phyloP scores from a whole-genome alignment of 2,329 filamentous ascomycete species.

The Cladosporium sp. region DNA sequence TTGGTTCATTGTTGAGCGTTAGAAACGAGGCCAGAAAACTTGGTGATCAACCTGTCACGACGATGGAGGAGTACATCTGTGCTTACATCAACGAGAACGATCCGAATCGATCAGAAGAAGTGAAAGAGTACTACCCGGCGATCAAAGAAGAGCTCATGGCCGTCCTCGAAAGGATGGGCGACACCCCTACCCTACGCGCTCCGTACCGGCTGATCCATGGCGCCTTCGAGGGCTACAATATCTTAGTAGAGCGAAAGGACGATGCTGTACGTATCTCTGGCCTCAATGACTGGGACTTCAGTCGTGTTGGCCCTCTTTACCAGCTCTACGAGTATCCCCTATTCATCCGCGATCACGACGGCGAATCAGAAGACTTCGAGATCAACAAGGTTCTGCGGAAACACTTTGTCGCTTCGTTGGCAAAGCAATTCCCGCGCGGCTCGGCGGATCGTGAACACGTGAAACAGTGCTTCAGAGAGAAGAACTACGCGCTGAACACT shows the following conservation, averaged over 20 bases:
- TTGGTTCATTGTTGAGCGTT: constrained; percentile 18
- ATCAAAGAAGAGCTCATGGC: neutral
- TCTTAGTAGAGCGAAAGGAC: constrained; percentile 7
- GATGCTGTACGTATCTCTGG: constrained; percentile 5
- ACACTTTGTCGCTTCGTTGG: constrained; percentile 19
- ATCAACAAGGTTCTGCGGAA: constrained; percentile 25
- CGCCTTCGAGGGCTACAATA: constrained; percentile 22
- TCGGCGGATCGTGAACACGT: constrained; percentile 18
- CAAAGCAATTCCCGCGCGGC: neutral
- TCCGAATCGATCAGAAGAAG: neutral
- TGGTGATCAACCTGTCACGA: neutral
- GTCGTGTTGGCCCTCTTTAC: constrained; percentile 23
- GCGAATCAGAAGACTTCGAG: neutral
- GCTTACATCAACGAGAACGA: constrained; percentile 1
- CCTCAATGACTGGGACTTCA: constrained; percentile 28
- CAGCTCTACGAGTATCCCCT: constrained; percentile 22
- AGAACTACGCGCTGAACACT: constrained; percentile 2
- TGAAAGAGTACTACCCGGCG: neutral
- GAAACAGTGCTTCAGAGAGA: constrained; percentile 21
- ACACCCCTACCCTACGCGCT: constrained; percentile 10
- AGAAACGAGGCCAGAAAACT: neutral
- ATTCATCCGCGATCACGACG: constrained; percentile 23
- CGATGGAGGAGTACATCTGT: constrained; percentile 1
- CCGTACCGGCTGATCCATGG: constrained; percentile 24
- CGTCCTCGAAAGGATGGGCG: neutral